A percentile compares a stretch with the other conserved stretches of the same genome.
These are phyloP conservation scores for Alternaria ethzedia DNA, from an alignment of 2,329 filamentous ascomycete species.

Conservation along the genomic window DNA sequence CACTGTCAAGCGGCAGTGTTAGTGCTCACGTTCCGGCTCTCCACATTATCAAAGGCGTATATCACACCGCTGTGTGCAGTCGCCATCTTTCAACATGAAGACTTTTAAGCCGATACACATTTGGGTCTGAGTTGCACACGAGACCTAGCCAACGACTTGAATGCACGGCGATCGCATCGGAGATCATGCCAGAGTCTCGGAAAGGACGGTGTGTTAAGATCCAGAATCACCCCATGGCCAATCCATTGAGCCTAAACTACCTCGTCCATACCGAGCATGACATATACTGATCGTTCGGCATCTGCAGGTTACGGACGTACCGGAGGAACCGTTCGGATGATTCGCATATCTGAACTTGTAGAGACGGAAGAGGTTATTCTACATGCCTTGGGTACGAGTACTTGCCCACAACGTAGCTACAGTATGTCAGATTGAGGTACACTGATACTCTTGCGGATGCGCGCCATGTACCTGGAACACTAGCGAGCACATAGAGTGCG, in stretches of 20 bases:
- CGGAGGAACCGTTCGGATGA: constrained; percentile 45
- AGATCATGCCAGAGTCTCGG: not conserved
- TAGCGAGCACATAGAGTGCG: not conserved
- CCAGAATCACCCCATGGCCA: not conserved
- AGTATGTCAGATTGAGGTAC: not conserved
- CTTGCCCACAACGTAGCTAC: not conserved
- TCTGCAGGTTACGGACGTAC: not conserved
- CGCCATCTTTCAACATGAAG: not conserved
- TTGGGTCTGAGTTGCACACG: not conserved
- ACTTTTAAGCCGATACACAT: not conserved
- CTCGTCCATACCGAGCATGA: not conserved
- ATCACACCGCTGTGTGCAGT: not conserved
- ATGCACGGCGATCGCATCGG: not conserved
- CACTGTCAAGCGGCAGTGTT: not conserved
- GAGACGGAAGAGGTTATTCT: not conserved
- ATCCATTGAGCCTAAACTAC: not conserved
- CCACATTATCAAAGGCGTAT: not conserved
- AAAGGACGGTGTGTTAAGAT: constrained; percentile 1
- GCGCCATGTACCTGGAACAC: not conserved
- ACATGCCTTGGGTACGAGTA: not conserved
- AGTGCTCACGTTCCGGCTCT: constrained; percentile 11
- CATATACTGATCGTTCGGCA: not conserved
- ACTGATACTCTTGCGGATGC: not conserved
- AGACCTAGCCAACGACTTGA: not conserved
- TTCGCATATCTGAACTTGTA: constrained; percentile 32